Evolutionary conservation across 208 protist genomes (phyloP).

Genomic region (Acanthamoeba royreba): DNA sequence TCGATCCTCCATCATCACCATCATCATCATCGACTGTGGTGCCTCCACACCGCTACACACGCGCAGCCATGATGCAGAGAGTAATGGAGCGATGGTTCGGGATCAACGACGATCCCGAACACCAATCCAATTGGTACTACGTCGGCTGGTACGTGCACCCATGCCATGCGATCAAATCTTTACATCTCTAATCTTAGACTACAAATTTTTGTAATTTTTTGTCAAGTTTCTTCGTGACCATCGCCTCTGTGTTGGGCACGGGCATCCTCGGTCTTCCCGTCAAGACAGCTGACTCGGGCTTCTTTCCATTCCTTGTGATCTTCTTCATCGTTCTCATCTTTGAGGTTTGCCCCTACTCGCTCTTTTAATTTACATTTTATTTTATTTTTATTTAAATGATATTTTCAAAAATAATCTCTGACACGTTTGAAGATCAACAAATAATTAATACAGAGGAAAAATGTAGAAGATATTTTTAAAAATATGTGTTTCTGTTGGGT

Average conservation of each 20-base stretch:
- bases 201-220: background rate
- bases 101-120: background rate
- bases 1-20: too few relatives aligned
- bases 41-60: background rate
- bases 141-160: background rate
- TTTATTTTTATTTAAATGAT: too few relatives aligned
- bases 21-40: too few relatives aligned
- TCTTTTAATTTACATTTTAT: background rate
- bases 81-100: background rate
- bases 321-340: conserved; percentile 47
- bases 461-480: too few relatives aligned
- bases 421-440: too few relatives aligned
- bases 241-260: conserved; percentile 71
- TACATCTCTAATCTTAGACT: background rate
- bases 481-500: too few relatives aligned
- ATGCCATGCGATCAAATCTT: background rate
- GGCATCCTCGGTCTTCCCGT: conserved; percentile 74
- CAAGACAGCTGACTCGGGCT: conserved; percentile 59
- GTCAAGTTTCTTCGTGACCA: conserved; percentile 62
- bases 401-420: too few relatives aligned
- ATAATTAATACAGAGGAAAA: too few relatives aligned
- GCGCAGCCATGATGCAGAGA: background rate
- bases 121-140: background rate
- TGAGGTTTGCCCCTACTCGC: background rate
- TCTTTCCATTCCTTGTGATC: conserved; percentile 66